A percentile compares a stretch with the other conserved stretches of the same genome.
phyloP scores from a whole-genome alignment of 371 early-diverging fungal genomes.

The Mortierella sp. region DNA sequence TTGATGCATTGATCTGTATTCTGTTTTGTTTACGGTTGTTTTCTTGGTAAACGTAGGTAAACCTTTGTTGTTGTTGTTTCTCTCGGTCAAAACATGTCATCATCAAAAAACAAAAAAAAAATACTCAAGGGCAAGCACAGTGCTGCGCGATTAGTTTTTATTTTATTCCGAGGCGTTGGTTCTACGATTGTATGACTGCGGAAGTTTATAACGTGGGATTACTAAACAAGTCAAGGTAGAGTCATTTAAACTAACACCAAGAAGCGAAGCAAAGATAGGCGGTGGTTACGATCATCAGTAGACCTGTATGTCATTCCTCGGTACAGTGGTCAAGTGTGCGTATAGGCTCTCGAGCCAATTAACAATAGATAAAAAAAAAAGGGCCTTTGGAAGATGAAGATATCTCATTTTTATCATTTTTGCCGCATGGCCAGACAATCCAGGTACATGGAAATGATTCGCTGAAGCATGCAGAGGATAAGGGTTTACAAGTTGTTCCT shows the following conservation, averaged over 20 bases:
- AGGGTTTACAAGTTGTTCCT: slow-evolving; percentile 6
- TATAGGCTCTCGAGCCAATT: background rate
- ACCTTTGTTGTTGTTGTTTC: too few relatives aligned
- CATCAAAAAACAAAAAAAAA: background rate
- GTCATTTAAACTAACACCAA: too few relatives aligned
- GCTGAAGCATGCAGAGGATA: background rate
- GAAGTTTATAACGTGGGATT: background rate
- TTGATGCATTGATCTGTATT: too few relatives aligned
- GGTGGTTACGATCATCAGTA: too few relatives aligned
- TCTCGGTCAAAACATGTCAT: background rate
- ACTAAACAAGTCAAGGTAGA: too few relatives aligned
- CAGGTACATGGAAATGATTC: background rate
- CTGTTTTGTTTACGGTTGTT: too few relatives aligned
- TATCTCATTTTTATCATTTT: background rate
- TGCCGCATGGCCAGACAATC: background rate
- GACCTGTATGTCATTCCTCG: background rate
- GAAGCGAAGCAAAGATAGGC: too few relatives aligned
- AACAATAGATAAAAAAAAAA: background rate
- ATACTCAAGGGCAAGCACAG: background rate
- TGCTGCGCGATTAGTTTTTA: background rate
- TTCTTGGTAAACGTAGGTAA: too few relatives aligned
- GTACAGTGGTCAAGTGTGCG: background rate
- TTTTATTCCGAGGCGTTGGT: too few relatives aligned
- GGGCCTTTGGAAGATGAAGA: background rate
- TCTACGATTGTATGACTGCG: too few relatives aligned